A percentile compares a stretch with the other conserved stretches of the same genome.
Evolutionary conservation across 345 rosid genomes (phyloP).

Genomic region (Citrus australasica): DNA sequence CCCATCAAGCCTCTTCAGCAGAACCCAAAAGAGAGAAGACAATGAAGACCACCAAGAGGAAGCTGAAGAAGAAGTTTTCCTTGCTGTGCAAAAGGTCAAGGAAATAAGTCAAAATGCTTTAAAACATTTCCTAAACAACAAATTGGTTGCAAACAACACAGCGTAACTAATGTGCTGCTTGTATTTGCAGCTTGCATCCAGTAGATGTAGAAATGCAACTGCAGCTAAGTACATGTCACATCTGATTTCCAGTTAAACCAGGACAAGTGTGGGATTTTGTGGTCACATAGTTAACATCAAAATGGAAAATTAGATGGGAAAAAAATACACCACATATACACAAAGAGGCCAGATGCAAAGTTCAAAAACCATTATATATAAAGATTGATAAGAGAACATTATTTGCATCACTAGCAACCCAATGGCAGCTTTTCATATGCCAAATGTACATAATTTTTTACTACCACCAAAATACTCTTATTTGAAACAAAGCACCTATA

Average conservation of each 20-base stretch:
- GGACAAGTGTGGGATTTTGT: not conserved
- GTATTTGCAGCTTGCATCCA: no score
- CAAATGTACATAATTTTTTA: not conserved
- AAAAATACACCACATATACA: no score
- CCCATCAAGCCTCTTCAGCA: constrained; percentile 50
- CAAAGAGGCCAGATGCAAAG: not conserved
- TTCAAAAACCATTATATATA: not conserved
- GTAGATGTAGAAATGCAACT: not conserved
- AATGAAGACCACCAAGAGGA: constrained; percentile 7
- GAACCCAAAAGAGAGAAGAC: constrained; percentile 16
- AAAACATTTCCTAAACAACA: not conserved
- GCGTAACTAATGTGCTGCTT: not conserved
- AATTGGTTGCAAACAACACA: not conserved
- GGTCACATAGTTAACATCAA: constrained; percentile 2
- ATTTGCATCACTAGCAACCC: not conserved
- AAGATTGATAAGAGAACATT: not conserved
- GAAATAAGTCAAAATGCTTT: not conserved
- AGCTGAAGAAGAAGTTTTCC: constrained; percentile 12
- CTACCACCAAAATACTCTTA: not conserved
- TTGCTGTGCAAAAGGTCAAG: constrained; percentile 13
- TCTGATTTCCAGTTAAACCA: not conserved
- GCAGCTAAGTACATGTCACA: not conserved
- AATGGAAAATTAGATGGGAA: not conserved
- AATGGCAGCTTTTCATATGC: not conserved
- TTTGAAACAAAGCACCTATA: not conserved